Conservation (phyloP, 1,139 yeast genomes). For the Hemisphaericaspora subhashii region DNA sequence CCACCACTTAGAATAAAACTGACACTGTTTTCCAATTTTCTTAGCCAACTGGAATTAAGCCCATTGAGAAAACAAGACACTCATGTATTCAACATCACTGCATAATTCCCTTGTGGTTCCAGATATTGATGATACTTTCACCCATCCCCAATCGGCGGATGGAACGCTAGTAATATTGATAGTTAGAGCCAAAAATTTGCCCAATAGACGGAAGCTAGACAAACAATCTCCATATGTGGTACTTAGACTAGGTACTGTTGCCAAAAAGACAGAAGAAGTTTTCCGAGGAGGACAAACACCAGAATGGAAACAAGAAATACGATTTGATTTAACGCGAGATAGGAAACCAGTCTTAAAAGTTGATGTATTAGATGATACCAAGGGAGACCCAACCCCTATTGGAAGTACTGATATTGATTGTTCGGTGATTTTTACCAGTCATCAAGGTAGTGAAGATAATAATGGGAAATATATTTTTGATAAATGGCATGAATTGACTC, state of each 20-base stretch:
- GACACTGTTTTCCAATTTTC: too few species aligned
- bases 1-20: too few species aligned
- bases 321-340: constrained; percentile 65
- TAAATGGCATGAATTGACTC: constrained; percentile 74
- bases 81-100: constrained; percentile 4
- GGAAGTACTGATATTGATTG: constrained; percentile 83
- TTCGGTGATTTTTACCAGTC: constrained; percentile 56
- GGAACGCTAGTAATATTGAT: constrained; percentile 48
- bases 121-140: not conserved
- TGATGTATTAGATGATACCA: constrained; percentile 84
- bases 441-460: constrained; percentile 50
- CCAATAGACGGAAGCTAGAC: constrained; percentile 78
- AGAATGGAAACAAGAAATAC: constrained; percentile 75
- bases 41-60: too few species aligned
- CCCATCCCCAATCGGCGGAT: constrained; percentile 38
- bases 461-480: constrained; percentile 74
- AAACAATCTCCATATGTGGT: constrained; percentile 89
- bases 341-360: constrained; percentile 63
- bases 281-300: constrained; percentile 92
- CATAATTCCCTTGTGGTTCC: too few species aligned
- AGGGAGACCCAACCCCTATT: constrained; percentile 80
- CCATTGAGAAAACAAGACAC: not conserved
- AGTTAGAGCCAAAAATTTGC: constrained; percentile 68
- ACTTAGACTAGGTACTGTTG: constrained; percentile 75
- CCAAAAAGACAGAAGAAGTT: constrained; percentile 70